These are phyloP conservation scores for Ajuga reptans DNA, from an alignment of 305 asterid species.

Conservation along the genomic window DNA sequence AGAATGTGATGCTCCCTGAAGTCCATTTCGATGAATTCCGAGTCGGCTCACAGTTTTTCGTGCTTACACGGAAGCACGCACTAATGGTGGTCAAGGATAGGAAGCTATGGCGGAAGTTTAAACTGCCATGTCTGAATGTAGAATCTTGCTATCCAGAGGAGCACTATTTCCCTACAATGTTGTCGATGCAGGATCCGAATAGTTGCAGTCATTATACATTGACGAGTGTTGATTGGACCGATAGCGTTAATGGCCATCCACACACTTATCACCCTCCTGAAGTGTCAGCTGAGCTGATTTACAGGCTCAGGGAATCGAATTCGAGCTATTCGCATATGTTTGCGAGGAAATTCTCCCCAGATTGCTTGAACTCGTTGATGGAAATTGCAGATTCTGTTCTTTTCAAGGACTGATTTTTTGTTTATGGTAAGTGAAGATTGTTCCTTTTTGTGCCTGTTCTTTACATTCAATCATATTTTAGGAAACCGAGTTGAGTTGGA, in stretches of 20 bases:
- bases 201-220: conserved; percentile 48
- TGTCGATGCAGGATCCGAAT: conserved; percentile 61
- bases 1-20: conserved; percentile 65
- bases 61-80: conserved; percentile 52
- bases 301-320: conserved; percentile 47
- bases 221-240: conserved; percentile 81
- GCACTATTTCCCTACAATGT: conserved; percentile 78
- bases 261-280: conserved; percentile 57
- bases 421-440: conserved; percentile 22
- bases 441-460: background rate
- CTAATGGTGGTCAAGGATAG: conserved; percentile 57
- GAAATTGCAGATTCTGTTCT: conserved; percentile 60
- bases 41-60: conserved; percentile 80
- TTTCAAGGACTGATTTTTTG: conserved; percentile 47
- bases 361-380: conserved; percentile 63
- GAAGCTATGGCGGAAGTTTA: conserved; percentile 71
- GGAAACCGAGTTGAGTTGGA: background rate
- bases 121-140: conserved; percentile 49
- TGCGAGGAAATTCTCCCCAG: conserved; percentile 82
- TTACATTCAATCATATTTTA: no score
- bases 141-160: conserved; percentile 82
- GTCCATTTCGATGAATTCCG: conserved; percentile 55
- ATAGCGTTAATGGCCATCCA: conserved; percentile 64
- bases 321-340: conserved; percentile 53
- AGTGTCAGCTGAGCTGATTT: conserved; percentile 52